Conservation (phyloP, 345 rosid species). For the Euphorbia pulcherrima region DNA sequence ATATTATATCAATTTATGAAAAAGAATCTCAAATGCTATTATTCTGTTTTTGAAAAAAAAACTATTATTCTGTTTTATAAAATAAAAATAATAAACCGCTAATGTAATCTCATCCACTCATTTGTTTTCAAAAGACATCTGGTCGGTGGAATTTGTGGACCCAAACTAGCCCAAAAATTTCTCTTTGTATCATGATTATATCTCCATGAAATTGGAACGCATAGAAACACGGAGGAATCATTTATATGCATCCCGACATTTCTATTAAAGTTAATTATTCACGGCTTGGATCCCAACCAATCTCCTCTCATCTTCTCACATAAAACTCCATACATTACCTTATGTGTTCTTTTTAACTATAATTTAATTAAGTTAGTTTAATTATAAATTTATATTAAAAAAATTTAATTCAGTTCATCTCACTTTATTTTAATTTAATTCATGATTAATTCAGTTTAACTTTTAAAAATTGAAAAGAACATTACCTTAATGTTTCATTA, state of each 20-base stretch:
- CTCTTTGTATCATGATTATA: not conserved
- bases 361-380: too few species aligned
- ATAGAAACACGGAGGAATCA: constrained; percentile 35
- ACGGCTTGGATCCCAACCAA: constrained; percentile 29
- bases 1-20: not conserved
- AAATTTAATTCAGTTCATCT: too few species aligned
- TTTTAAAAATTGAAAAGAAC: too few species aligned
- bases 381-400: too few species aligned
- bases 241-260: constrained; percentile 48
- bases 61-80: not conserved
- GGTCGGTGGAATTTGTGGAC: constrained; percentile 51
- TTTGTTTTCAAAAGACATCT: constrained; percentile 4
- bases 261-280: constrained; percentile 30
- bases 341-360: too few species aligned
- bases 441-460: too few species aligned
- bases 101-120: constrained; percentile 15
- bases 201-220: not conserved
- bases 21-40: too few species aligned
- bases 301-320: not conserved
- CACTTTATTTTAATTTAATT: too few species aligned
- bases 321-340: too few species aligned
- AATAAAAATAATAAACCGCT: not conserved
- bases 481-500: too few species aligned
- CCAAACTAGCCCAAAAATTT: not conserved
- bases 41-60: not conserved